phyloP scores from a whole-genome alignment of 1,284 basidiomycete genomes.

The Cryptococcus wingfieldii region DNA sequence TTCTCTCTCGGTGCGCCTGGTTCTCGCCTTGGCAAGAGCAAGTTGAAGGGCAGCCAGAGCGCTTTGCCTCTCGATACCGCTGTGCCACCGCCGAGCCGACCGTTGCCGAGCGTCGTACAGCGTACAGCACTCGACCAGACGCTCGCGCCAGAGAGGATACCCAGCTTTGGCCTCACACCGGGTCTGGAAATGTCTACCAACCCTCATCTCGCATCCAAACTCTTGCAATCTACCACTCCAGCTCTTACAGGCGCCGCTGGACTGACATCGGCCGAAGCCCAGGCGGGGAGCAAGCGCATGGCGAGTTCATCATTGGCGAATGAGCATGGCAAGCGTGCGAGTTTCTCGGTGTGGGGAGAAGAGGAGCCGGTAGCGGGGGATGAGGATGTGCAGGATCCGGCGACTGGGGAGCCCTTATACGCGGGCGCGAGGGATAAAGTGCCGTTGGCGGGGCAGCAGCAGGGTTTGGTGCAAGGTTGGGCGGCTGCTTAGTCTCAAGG shows the following conservation, averaged over 20 bases:
- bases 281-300: constrained; percentile 45
- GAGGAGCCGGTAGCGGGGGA: neutral
- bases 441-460: no score
- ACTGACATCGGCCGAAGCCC: constrained; percentile 13
- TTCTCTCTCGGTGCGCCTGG: constrained; percentile 31
- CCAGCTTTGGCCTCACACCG: constrained; percentile 33
- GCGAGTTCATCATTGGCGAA: constrained; percentile 44
- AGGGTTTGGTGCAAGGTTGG: no score
- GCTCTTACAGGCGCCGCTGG: neutral
- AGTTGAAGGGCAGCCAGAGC: neutral
- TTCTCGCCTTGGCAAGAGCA: constrained; percentile 12
- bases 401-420: no score
- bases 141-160: constrained; percentile 43
- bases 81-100: constrained; percentile 8
- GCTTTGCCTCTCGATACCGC: neutral
- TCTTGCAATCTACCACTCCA: neutral
- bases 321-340: constrained; percentile 18
- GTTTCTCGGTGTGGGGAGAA: constrained; percentile 14
- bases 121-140: constrained; percentile 41
- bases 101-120: constrained; percentile 28
- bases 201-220: neutral
- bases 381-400: no score
- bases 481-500: no score
- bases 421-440: no score
- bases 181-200: neutral